Evolutionary conservation across 164 flowering plant species (phyloP), one percentile per base, ranked within the genome.

Genomic region (Paratinospora sagittata): DNA sequence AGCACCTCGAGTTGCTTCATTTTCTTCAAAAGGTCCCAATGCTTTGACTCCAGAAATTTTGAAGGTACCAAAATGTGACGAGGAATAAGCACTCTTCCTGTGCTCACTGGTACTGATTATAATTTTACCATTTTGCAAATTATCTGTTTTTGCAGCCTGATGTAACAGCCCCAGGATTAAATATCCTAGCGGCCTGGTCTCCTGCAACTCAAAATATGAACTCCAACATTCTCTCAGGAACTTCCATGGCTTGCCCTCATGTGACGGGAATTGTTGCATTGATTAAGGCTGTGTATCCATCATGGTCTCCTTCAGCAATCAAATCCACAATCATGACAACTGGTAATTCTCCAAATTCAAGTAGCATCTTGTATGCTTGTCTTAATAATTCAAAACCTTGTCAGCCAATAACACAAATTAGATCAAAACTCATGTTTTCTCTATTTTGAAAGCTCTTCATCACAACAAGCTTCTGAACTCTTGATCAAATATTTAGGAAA

Each of bases 201-300:
- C 93, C 95, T 34, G 88, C 87, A 57, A 77, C 33, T 43, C 77
- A 73, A n/a, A 84, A 86, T 23, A 70, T 79, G 84, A 71, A 86
- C 19, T 92, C 74, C 77, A 90, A 88, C 84, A 84, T 92, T 63
- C 82, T 90, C 58, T 89, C 97, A 13, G 97, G 97, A 70, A 92
- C 95, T 69, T 92, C 97, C 52, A 89, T 90, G 95, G 85, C 97
- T 63, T 90, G 95, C 72, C 97, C 97, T 6, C 97, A 92, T 68
- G 82, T 90, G 26, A 84, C 93, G 3, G 97, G 93, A 67, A 82
- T 92, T 61, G 89, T 78, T 3, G 80, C 93, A 58, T 78, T 89
- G 78, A 74, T 90, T 60, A 92, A 86, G 78, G 78, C 97, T 17
- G 87, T 84, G 36, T 72, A 90, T 77, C 89, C 96, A 12, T 67